Conservation (phyloP, 805 yeast genomes). For the Candida sonorensis region DNA sequence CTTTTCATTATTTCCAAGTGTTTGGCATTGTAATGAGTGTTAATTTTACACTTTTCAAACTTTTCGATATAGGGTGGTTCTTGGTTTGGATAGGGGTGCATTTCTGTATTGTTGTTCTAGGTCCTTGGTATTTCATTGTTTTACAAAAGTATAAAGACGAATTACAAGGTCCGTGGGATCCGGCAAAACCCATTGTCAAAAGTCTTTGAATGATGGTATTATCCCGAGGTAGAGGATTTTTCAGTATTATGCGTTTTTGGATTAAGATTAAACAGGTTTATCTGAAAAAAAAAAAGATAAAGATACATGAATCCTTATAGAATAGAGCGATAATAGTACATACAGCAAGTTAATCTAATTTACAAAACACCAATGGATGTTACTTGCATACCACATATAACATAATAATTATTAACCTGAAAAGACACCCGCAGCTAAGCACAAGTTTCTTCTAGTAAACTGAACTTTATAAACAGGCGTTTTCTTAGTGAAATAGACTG, state of each 20-base stretch:
- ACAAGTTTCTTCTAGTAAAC: constrained; percentile 84
- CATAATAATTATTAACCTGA: constrained; percentile 37
- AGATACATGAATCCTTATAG: too few relatives aligned
- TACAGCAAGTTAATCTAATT: too few relatives aligned
- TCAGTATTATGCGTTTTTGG: too few relatives aligned
- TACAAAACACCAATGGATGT: too few relatives aligned
- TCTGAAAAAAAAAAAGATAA: too few relatives aligned
- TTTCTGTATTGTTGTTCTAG: constrained; percentile 40
- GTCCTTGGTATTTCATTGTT: constrained; percentile 65
- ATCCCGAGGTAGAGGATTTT: too few relatives aligned
- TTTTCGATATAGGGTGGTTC: constrained; percentile 36
- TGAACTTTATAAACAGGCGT: constrained; percentile 92
- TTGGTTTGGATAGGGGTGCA: constrained; percentile 46
- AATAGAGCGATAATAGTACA: too few relatives aligned
- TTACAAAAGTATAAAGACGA: constrained; percentile 79
- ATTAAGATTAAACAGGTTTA: too few relatives aligned
- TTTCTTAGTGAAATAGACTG: constrained; percentile 87
- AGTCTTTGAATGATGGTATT: constrained; percentile 9
- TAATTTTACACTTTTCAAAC: constrained; percentile 26
- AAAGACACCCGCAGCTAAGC: constrained; percentile 90
- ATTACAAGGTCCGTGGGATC: constrained; percentile 91
- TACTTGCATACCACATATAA: too few relatives aligned
- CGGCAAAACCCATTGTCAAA: constrained; percentile 65
- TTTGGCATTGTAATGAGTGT: constrained; percentile 24
- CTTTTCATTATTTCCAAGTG: constrained; percentile 27